Base-by-base conservation (phyloP, 148 eudicot species). In the Selenicereus undatus region DNA sequence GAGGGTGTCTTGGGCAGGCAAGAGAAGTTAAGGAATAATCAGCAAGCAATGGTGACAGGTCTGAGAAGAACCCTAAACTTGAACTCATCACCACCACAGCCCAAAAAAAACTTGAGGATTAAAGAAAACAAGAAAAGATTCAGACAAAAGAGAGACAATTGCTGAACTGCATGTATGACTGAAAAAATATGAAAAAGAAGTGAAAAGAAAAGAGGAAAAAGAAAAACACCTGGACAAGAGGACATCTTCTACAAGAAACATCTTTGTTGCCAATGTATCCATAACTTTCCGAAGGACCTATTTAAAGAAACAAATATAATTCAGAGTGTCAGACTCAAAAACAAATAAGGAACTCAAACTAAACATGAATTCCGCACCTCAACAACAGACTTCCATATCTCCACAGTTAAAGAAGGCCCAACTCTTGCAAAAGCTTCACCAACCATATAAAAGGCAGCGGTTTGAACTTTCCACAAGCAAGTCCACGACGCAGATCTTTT, bases 261-360 rank as follows among this genome's bases (percentile, higher is more conserved):
- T 86, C 79, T 87, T 93, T 78, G 94, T 89, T 62, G 91, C 89
- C 83, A 89, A 84, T 42, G 71, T 76, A 84, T 96, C 99, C 93
- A 90, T 88, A 68, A 92, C 88, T 76, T 90, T 92, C 85, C 94
- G 84, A 60, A 93, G 84, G 82, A 90, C 94, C 98, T 95, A 86
- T 82, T 70, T 76, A 35, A 81, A 82, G 76, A 83, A 11, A 73
- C 75, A 75, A 10, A 76, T 45, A 58, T 71, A 79, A 88, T 62
- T 64, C 77, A 79, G 70, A 39, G 43, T 4, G 68, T 48, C 26
- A 22, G 26, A 79, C 71, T 68, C 52, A 54, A 69, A 39, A 26
- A 50, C 14, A 50, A 8, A 24, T 27, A 39, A n/a, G 12, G 36
- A 78, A 48, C 32, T n/a, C 30, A 42, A 68, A 73, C 12, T 2